Conservation (phyloP, 2,329 filamentous ascomycete genomes). For the Venturia carpophila region DNA sequence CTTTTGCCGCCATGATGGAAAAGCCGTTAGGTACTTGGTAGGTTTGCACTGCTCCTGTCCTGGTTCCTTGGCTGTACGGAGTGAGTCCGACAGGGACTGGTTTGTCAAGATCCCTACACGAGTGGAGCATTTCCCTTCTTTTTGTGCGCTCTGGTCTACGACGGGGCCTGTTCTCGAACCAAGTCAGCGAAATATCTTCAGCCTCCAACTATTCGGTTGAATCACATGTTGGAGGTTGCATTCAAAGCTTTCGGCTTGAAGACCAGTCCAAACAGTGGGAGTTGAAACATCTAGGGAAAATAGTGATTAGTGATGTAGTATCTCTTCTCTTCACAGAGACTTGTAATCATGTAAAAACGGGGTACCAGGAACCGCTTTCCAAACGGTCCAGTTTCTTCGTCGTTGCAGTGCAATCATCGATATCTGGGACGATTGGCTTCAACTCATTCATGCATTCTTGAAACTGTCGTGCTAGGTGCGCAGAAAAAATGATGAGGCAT, state of each 20-base stretch:
- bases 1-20: conserved; percentile 30
- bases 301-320: not conserved
- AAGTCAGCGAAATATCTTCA: not conserved
- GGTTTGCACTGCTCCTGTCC: conserved; percentile 58
- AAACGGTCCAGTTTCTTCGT: conserved; percentile 49
- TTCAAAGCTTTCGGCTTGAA: conserved; percentile 76
- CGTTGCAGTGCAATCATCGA: conserved; percentile 53
- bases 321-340: too few relatives aligned
- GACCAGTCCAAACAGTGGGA: conserved; percentile 77
- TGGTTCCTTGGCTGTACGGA: conserved; percentile 46
- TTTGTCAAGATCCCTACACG: too few relatives aligned
- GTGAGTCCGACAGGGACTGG: too few relatives aligned
- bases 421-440: conserved; percentile 58
- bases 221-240: conserved; percentile 72
- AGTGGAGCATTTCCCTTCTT: too few relatives aligned
- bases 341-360: too few relatives aligned
- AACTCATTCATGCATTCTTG: conserved; percentile 64
- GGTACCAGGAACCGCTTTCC: too few relatives aligned
- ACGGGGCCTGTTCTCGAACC: conserved; percentile 23
- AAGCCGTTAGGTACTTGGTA: conserved; percentile 57
- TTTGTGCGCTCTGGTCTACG: too few relatives aligned
- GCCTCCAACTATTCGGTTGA: not conserved
- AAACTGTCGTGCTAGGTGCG: conserved; percentile 78
- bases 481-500: conserved; percentile 71
- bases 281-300: conserved; percentile 59